A percentile compares a stretch with the other conserved stretches of the same genome.
Conservation (phyloP, 306 rosid genomes). For the Lithocarpus polystachyus region DNA sequence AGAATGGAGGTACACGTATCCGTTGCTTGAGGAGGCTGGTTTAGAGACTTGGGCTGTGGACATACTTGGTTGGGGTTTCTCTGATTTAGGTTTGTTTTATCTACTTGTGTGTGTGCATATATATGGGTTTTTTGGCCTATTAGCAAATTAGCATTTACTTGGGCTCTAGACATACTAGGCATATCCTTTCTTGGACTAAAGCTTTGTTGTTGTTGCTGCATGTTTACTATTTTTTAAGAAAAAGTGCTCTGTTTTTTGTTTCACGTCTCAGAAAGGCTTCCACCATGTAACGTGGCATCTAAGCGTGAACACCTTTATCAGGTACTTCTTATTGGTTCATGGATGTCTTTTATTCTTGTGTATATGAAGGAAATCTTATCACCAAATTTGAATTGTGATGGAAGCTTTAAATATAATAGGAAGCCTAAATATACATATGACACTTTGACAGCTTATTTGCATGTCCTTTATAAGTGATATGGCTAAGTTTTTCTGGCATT, state of each 20-base stretch:
- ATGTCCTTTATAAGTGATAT: not conserved
- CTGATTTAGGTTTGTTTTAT: constrained; percentile 71
- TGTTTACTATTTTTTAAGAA: not conserved
- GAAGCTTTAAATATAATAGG: not conserved
- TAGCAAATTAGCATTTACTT: no score
- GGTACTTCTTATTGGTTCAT: constrained; percentile 40
- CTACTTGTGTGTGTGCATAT: not conserved
- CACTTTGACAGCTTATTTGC: not conserved
- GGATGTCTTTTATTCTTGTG: not conserved
- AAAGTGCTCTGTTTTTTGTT: not conserved
- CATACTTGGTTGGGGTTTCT: constrained; percentile 99
- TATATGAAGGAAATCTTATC: not conserved
- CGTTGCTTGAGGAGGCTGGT: constrained; percentile 83
- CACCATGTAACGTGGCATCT: constrained; percentile 65
- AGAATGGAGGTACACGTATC: constrained; percentile 90
- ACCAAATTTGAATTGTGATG: not conserved
- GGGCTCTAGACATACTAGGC: no score
- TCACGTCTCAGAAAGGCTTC: constrained; percentile 59
- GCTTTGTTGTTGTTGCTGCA: not conserved
- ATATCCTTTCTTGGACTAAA: no score
- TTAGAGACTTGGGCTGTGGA: constrained; percentile 92
- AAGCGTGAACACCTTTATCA: constrained; percentile 84
- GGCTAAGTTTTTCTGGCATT: not conserved
- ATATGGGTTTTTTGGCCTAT: no score
- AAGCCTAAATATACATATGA: not conserved